Evolutionary conservation across 1,284 basidiomycete genomes (phyloP).

Genomic region (Sanghuangporus weigelae): DNA sequence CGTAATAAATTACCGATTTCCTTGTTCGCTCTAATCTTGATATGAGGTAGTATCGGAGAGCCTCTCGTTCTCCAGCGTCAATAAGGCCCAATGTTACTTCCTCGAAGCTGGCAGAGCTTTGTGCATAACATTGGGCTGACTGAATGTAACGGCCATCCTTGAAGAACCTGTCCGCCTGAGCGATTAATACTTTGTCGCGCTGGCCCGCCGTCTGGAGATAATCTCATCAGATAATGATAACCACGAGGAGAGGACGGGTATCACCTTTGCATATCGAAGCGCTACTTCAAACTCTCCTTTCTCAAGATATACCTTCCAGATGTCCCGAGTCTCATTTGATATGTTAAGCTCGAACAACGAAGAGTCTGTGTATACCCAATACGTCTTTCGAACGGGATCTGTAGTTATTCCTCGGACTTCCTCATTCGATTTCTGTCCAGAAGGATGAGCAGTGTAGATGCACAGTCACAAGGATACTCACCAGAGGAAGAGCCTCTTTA

Average conservation of each 20-base stretch:
- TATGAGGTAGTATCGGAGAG: conserved; percentile 86
- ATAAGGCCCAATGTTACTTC: conserved; percentile 90
- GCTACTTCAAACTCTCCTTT: conserved; percentile 77
- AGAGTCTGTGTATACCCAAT: conserved; percentile 91
- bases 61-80: conserved; percentile 89
- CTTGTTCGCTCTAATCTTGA: conserved; percentile 79
- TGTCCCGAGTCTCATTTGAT: conserved; percentile 86
- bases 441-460: not conserved
- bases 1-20: conserved; percentile 57
- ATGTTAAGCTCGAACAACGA: conserved; percentile 89
- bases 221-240: not conserved
- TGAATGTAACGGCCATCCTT: conserved; percentile 80
- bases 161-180: conserved; percentile 86
- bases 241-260: conserved; percentile 13
- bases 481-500: conserved; percentile 79
- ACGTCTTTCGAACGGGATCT: conserved; percentile 86
- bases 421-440: conserved; percentile 64
- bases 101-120: conserved; percentile 86
- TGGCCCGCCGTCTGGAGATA: conserved; percentile 68
- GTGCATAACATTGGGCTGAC: conserved; percentile 89
- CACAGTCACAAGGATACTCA: conserved; percentile 31
- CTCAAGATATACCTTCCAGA: conserved; percentile 90
- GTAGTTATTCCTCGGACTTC: conserved; percentile 67
- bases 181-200: conserved; percentile 77
- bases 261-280: conserved; percentile 76